phyloP scores from a whole-genome alignment of 2,329 filamentous ascomycete species.

The Rachicladosporium sp. region DNA sequence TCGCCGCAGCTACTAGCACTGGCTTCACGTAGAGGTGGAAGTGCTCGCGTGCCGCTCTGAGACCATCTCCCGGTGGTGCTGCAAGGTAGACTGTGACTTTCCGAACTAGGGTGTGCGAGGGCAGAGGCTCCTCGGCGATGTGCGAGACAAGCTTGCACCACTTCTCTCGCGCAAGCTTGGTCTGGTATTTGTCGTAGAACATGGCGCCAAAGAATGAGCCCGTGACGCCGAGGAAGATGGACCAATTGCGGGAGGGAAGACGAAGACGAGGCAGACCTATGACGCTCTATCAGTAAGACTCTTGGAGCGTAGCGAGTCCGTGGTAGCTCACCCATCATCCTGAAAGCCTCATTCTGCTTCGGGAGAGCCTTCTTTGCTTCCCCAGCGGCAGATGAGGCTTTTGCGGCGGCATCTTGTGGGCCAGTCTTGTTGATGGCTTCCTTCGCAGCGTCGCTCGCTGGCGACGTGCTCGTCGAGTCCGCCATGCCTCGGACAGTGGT shows the following conservation, averaged over 20 bases:
- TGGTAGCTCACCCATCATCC: conserved; percentile 48
- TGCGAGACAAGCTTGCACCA: conserved; percentile 81
- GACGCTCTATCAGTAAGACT: neutral
- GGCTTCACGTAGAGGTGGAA: conserved; percentile 96
- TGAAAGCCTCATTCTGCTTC: conserved; percentile 57
- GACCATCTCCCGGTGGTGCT: conserved; percentile 73
- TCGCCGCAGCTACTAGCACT: conserved; percentile 70
- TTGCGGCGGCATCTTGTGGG: too few species aligned
- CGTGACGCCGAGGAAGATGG: conserved; percentile 79
- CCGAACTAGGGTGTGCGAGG: conserved; percentile 61
- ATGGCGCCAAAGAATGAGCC: conserved; percentile 68
- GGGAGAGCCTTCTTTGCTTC: conserved; percentile 19
- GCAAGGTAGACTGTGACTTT: conserved; percentile 78
- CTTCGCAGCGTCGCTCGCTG: too few species aligned
- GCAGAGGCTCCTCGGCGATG: conserved; percentile 64
- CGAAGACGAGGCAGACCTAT: conserved; percentile 72
- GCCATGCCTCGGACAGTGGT: too few species aligned
- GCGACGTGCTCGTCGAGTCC: too few species aligned
- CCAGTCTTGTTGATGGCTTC: too few species aligned
- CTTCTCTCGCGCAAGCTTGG: conserved; percentile 69
- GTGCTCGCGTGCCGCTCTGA: conserved; percentile 79
- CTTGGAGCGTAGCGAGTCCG: neutral
- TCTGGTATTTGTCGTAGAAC: conserved; percentile 86
- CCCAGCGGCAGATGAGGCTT: too few species aligned
- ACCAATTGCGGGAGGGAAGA: conserved; percentile 92